phyloP scores from a whole-genome alignment of 2,329 filamentous ascomycete genomes.

The Alternaria sp. region DNA sequence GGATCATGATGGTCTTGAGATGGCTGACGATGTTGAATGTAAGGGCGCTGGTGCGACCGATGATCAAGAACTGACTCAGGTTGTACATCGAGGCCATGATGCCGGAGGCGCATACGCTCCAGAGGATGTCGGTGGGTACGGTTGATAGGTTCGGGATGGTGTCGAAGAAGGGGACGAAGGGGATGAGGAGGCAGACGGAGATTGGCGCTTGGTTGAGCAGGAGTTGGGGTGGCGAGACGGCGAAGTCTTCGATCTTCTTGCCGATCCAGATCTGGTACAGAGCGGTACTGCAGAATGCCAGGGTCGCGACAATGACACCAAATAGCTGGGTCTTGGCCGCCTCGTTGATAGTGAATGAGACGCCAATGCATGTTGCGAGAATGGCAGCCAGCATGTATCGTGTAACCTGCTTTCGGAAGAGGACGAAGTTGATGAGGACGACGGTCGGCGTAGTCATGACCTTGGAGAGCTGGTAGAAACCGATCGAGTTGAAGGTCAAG shows the following conservation, averaged over 20 bases:
- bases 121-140: slow-evolving; percentile 50
- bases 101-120: slow-evolving; percentile 50
- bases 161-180: slow-evolving; percentile 54
- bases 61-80: slow-evolving; percentile 53
- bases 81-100: slow-evolving; percentile 52
- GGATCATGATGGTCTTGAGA: slow-evolving; percentile 55
- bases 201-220: slow-evolving; percentile 56
- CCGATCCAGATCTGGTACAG: slow-evolving; percentile 58
- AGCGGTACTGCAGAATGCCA: slow-evolving; percentile 54
- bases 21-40: slow-evolving; percentile 52
- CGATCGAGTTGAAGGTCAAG: slow-evolving; percentile 55
- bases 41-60: slow-evolving; percentile 48
- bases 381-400: slow-evolving; percentile 51
- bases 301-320: slow-evolving; percentile 51
- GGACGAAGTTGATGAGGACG: slow-evolving; percentile 53
- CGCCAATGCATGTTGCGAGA: slow-evolving; percentile 52
- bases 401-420: slow-evolving; percentile 52
- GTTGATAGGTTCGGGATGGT: slow-evolving; percentile 46
- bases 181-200: slow-evolving; percentile 52
- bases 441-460: slow-evolving; percentile 58
- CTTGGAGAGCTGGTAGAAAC: slow-evolving; percentile 57
- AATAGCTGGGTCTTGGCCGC: slow-evolving; percentile 49
- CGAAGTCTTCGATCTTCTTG: slow-evolving; percentile 57
- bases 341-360: slow-evolving; percentile 53
- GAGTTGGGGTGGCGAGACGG: slow-evolving; percentile 52